A percentile compares a stretch with the other conserved stretches of the same genome.
Evolutionary conservation across 2,329 filamentous ascomycete genomes (phyloP).

Genomic region (Lecanicillium sp.): DNA sequence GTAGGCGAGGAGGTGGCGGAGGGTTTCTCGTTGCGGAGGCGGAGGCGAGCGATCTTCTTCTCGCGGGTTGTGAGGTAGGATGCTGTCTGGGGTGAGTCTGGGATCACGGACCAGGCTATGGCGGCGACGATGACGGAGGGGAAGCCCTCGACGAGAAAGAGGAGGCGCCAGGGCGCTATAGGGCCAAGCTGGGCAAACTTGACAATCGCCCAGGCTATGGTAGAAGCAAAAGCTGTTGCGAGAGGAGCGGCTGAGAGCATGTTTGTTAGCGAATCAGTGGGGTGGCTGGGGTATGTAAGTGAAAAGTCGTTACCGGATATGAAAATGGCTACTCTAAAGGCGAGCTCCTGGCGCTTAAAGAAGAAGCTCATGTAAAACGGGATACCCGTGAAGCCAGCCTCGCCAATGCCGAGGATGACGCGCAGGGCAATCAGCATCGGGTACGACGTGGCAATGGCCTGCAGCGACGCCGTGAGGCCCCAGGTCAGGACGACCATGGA

Average conservation of each 20-base stretch:
- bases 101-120: conserved; percentile 66
- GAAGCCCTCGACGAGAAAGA: conserved; percentile 81
- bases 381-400: conserved; percentile 58
- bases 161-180: conserved; percentile 75
- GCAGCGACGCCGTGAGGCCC: conserved; percentile 72
- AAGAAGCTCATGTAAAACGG: conserved; percentile 60
- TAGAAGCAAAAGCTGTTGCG: conserved; percentile 71
- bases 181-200: conserved; percentile 56
- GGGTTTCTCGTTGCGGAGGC: conserved; percentile 49
- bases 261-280: conserved; percentile 3
- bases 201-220: conserved; percentile 71
- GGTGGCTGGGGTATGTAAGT: conserved; percentile 7
- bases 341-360: conserved; percentile 63
- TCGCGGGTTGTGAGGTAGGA: conserved; percentile 55
- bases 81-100: conserved; percentile 65
- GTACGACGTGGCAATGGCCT: conserved; percentile 59
- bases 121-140: conserved; percentile 70
- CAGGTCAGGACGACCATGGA: conserved; percentile 62
- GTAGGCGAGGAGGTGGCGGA: conserved; percentile 4
- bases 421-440: conserved; percentile 48
- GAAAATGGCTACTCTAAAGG: conserved; percentile 78
- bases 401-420: conserved; percentile 51
- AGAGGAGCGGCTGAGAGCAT: conserved; percentile 58
- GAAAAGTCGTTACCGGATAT: conserved; percentile 51
- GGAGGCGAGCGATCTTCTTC: conserved; percentile 61